A percentile compares a stretch with the other conserved stretches of the same genome.
Evolutionary conservation across 164 flowering plant genomes (phyloP).

Genomic region (Magnolia officinalis): DNA sequence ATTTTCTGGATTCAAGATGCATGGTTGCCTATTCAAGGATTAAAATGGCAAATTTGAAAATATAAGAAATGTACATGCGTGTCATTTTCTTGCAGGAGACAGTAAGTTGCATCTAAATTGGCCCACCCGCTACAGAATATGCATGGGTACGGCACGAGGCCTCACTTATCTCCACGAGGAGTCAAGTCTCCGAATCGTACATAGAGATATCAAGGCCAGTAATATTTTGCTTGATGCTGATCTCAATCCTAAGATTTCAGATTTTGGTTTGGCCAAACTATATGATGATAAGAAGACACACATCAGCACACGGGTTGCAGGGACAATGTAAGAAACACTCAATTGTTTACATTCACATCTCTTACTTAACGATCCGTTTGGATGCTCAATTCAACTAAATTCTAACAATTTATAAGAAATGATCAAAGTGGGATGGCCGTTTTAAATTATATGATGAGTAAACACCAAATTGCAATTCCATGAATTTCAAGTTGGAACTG

Average conservation of each 20-base stretch:
- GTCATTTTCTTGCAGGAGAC: constrained; percentile 1
- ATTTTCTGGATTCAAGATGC: no score
- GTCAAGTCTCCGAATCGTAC: constrained; percentile 14
- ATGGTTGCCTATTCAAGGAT: no score
- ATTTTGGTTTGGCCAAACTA: constrained; percentile 47
- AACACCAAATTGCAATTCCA: no score
- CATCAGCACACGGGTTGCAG: constrained; percentile 43
- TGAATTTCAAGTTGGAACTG: no score
- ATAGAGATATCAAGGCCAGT: constrained; percentile 16
- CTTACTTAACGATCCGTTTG: no score
- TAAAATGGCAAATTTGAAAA: no score
- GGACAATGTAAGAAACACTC: constrained; percentile 29
- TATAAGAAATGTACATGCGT: neutral
- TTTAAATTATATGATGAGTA: no score
- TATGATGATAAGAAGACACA: constrained; percentile 35
- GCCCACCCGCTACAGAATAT: constrained; percentile 12
- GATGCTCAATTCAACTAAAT: no score
- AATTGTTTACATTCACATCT: no score
- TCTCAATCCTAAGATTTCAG: constrained; percentile 35
- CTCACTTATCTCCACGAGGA: constrained; percentile 18
- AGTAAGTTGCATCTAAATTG: constrained; percentile 6
- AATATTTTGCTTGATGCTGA: constrained; percentile 24
- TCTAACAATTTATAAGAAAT: no score
- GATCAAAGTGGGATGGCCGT: no score
- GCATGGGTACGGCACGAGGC: constrained; percentile 18